Evolutionary conservation across 768 basidiomycete species (phyloP), one percentile per base, ranked within the genome.

Genomic region (Termitomyces bulborhizus): DNA sequence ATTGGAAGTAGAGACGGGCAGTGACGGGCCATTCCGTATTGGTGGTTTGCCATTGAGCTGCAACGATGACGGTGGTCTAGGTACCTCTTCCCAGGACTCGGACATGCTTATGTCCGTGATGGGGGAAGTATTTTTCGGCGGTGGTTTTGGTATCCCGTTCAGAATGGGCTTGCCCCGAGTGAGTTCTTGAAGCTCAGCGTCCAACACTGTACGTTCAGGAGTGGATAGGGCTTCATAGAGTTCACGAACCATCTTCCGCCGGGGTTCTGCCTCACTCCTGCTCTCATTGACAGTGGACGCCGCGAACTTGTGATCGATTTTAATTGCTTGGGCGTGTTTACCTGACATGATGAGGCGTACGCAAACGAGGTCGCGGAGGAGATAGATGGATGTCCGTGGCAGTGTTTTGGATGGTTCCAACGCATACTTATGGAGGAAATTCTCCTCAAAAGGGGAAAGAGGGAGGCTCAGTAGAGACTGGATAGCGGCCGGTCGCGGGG

Each of bases 281-380:
- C 70, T 65, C 52, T 76, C 68, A 42, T 71, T 62, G n/a, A 73
- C 57, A 6, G 76, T 73, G n/a, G 71, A 64, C 9, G 75, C 68
- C 40, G 75, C 67, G 60, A 89, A 85, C 61, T 79, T 75, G 48
- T 81, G 79, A 66, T 93, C 89, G 42, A 89, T 74, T 69, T 84
- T 86, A 64, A 92, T 80, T 8, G 89, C 91, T n/a, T 83, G 82
- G 0, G 78, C 69, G 61, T 85, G 84, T 55, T 81, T 79, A 3
- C 89, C 90, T 3, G 75, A 77, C 63, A 90, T 85, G 34, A 93
- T 79, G 8, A 92, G 79, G 9, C 91, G 85, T 15, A 87, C 81
- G 57, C 86, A 89, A 29, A 89, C 76, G n/a, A 93, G 77, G 58
- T 93, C 88, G 65, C 90, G 90, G 0, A 93, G 67, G 24, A 81